Base-by-base conservation (phyloP, 225 moss, liverwort and hornwort genomes). In the Marchantia polymorpha region DNA sequence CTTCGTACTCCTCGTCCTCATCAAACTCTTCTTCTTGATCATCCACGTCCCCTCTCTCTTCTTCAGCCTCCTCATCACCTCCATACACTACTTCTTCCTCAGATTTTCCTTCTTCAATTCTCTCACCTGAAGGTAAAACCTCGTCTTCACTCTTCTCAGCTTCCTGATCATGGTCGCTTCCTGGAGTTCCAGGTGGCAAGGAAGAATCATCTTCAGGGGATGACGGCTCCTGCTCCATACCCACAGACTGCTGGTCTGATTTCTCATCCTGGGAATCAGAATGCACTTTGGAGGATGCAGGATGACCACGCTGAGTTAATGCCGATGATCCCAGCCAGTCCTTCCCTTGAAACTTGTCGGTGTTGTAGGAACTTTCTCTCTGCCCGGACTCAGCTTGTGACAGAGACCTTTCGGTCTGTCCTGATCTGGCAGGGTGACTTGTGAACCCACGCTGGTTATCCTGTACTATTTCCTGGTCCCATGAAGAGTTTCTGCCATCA, bases 21-120 rank as follows among this genome's bases (percentile, higher is more conserved):
- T 79, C 58, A 29, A 83, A 52, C 17, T 78, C 83, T 64, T 81
- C 83, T 84, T 86, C 84, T 52, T 65, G 85, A 70, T 91, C 91
- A 78, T 86, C 77, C n/a, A 82, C 88, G 77, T 89, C 93, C 6
- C 86, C 84, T 59, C 85, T 90, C n/a, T 72, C 82, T 27, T 89
- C 92, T 27, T 88, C 95, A 52, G 91, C 92, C 54, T 92, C 94
- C 53, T 95, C 95, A 56, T 83, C 90, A 81, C 85, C 93, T 83
- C 90, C 87, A 9, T 16, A 47, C 27, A 83, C 87, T 64, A 78
- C 86, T 64, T 95, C 92, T 51, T 90, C 89, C 8, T 73, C 82
- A 0, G 77, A 82, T 51, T 81, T 75, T 10, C 39, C 75, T 27
- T 79, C 82, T 22, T 59, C 82, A 72, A 23, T 58, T 58, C 52